Base-by-base conservation (phyloP, 139 green algal species). In the Dunaliella primolecta region DNA sequence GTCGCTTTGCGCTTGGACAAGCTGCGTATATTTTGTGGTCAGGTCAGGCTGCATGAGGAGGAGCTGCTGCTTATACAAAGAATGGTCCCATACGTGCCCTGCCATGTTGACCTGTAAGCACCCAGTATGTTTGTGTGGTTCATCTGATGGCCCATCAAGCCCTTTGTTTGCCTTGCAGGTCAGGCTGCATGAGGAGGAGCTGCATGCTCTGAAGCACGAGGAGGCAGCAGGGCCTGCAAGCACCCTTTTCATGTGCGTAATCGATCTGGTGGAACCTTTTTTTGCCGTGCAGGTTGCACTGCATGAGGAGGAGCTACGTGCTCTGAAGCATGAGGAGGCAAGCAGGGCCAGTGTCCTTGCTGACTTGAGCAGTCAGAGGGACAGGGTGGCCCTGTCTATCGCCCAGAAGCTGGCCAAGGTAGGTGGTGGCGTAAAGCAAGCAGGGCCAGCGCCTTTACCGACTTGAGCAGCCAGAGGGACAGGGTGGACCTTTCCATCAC, bases 311-410 rank as follows among this genome's bases (percentile, higher is more conserved):
- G 92, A 95, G 84, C 85, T 94, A 70, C 70, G 77, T 2, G 87
- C 82, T 0, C 36, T 93, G 46, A 87, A 84, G 55, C 82, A 90
- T 2, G 89, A 94, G 83, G 93, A 95, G 80, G 78, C 64, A 0
- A 88, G 91, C 79, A 80, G 86, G 20, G 71, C 72, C 37, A 79
- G 84, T 71, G 83, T 92, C 27, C 86, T 92, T 29, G 78, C 84
- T 25, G 90, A 91, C 31, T 85, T 92, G 46, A 84, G 72, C 84
- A 86, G 57, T 23, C 88, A 92, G 77, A 76, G 88, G 21, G 85
- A 92, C 85, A 84, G 90, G 38, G 33, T 91, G 3, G 83, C 85
- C n/a, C 84, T 93, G 83, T 55, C 77, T 55, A 91, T 91, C 46
- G 88, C 88, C 0, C 83, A 91, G 64, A 89, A 89, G 84, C 86